phyloP scores from a whole-genome alignment of 129 eudicot species.

The Flaveria bidentis region DNA sequence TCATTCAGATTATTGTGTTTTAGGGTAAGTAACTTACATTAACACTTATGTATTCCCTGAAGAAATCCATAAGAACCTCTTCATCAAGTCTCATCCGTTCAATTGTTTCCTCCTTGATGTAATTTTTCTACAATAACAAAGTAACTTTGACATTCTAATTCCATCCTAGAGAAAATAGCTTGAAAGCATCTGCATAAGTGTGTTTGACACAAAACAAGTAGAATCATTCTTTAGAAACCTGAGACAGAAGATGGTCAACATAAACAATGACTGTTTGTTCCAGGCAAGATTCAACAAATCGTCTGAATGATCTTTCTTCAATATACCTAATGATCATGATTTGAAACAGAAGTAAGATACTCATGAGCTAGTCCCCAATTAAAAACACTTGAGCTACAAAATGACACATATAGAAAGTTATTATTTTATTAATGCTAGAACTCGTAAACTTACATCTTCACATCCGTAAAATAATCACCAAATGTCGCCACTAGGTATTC shows the following conservation, averaged over 20 bases:
- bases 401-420: neutral
- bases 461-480: conserved; percentile 87
- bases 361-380: conserved; percentile 1
- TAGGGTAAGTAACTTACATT: conserved; percentile 58
- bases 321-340: conserved; percentile 60
- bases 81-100: conserved; percentile 98
- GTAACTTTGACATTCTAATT: neutral
- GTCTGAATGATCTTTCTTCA: conserved; percentile 90
- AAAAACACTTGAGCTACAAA: neutral
- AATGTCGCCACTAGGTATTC: conserved; percentile 97
- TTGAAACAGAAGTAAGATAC: conserved; percentile 7
- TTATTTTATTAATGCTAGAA: neutral
- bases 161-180: conserved; percentile 21
- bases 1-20: conserved; percentile 1
- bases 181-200: neutral
- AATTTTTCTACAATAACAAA: conserved; percentile 59
- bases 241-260: conserved; percentile 84
- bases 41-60: conserved; percentile 85
- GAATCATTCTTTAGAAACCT: conserved; percentile 45
- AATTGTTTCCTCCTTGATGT: conserved; percentile 94
- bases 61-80: conserved; percentile 95
- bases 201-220: neutral
- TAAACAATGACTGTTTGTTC: conserved; percentile 90
- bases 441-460: conserved; percentile 67
- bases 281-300: conserved; percentile 95